phyloP scores from a whole-genome alignment of 345 rosid species.

The Eucalyptus grandis region DNA sequence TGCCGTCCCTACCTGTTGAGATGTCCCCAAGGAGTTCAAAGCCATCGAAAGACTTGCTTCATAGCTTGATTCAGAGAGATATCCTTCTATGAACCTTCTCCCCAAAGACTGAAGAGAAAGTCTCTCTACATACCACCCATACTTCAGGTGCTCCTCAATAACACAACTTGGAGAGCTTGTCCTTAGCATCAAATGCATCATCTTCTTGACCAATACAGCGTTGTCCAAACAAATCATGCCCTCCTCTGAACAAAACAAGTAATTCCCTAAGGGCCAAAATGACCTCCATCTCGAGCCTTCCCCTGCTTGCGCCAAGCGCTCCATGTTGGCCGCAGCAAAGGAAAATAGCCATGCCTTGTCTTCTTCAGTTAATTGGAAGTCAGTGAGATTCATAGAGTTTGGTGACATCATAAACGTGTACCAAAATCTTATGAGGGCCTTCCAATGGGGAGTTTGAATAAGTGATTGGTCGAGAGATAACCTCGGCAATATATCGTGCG shows the following conservation, averaged over 20 bases:
- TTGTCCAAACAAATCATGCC: not conserved
- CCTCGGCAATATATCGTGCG: not conserved
- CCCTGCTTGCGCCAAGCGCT: not conserved
- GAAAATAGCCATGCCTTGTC: not conserved
- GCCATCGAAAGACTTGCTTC: too few species aligned
- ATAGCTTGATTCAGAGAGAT: too few species aligned
- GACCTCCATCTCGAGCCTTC: not conserved
- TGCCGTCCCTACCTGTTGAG: not conserved
- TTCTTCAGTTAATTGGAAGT: not conserved
- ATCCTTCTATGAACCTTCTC: too few species aligned
- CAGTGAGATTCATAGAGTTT: not conserved
- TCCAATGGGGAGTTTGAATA: not conserved
- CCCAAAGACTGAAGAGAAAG: too few species aligned
- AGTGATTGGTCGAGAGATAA: not conserved
- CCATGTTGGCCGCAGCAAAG: not conserved
- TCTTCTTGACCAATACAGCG: too few species aligned
- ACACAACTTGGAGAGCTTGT: too few species aligned
- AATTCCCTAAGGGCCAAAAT: not conserved
- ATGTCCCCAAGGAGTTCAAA: too few species aligned
- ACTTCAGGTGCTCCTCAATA: too few species aligned
- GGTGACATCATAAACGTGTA: not conserved
- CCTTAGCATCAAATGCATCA: not conserved
- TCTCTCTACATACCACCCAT: too few species aligned
- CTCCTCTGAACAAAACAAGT: not conserved
- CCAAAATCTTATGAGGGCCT: not conserved